These are phyloP conservation scores for Saitozyma podzolica DNA, from an alignment of 768 basidiomycete species.

Conservation along the genomic window DNA sequence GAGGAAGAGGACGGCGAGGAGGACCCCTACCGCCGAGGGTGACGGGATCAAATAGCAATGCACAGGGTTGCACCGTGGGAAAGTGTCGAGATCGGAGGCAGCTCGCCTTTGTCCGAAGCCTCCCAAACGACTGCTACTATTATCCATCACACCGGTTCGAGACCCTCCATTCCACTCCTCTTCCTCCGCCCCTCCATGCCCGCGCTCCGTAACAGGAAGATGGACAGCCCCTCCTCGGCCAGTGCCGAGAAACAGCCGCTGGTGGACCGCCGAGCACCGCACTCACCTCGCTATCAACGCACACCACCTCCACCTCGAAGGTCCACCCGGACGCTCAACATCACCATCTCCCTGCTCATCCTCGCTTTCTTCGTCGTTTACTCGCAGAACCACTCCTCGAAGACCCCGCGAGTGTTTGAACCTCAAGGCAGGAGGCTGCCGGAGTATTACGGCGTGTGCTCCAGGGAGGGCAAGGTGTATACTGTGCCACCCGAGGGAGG, in stretches of 20 bases:
- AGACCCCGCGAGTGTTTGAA: constrained; percentile 1
- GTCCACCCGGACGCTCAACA: constrained; percentile 30
- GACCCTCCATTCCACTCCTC: too few relatives aligned
- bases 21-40: background rate
- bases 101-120: too few relatives aligned
- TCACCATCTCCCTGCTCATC: constrained; percentile 41
- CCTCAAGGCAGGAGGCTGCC: constrained; percentile 17
- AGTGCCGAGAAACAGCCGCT: background rate
- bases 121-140: too few relatives aligned
- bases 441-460: constrained; percentile 32
- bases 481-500: constrained; percentile 37
- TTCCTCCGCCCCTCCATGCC: background rate
- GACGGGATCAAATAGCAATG: background rate
- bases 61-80: too few relatives aligned
- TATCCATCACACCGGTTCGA: too few relatives aligned
- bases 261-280: background rate
- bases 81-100: too few relatives aligned
- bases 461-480: constrained; percentile 35
- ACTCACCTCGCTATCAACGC: constrained; percentile 15
- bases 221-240: background rate
- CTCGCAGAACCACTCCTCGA: constrained; percentile 16
- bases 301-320: constrained; percentile 23
- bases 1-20: too few relatives aligned
- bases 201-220: background rate
- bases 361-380: constrained; percentile 35